A percentile compares a stretch with the other conserved stretches of the same genome.
These are phyloP conservation scores for Basidiobolus meristosporus DNA, from an alignment of 371 early-diverging fungal genomes.

Conservation along the genomic window DNA sequence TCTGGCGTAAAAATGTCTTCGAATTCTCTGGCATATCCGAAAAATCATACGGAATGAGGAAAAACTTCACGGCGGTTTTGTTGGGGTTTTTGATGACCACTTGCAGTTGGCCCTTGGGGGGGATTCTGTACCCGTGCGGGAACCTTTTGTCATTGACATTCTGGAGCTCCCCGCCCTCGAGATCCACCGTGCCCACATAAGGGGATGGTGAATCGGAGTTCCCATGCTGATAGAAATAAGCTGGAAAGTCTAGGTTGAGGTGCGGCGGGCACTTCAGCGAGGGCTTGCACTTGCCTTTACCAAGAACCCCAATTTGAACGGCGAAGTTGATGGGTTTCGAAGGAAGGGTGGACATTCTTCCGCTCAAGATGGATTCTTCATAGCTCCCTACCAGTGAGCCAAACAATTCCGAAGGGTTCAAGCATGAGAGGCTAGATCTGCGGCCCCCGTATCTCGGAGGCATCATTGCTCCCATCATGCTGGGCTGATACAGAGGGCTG, in stretches of 20 bases:
- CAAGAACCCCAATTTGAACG: slow-evolving; percentile 55
- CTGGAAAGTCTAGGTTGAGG: slow-evolving; percentile 41
- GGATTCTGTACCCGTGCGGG: slow-evolving; percentile 44
- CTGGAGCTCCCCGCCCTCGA: slow-evolving; percentile 17
- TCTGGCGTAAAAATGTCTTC: slow-evolving; percentile 69
- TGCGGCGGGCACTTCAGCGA: slow-evolving; percentile 47
- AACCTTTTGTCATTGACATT: no score
- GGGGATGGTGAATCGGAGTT: slow-evolving; percentile 28
- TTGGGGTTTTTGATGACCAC: slow-evolving; percentile 66
- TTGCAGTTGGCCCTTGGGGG: slow-evolving; percentile 61
- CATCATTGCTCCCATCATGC: neutral
- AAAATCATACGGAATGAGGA: slow-evolving; percentile 65
- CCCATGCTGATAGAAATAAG: slow-evolving; percentile 46
- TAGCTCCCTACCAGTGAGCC: slow-evolving; percentile 59
- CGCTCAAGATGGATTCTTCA: slow-evolving; percentile 59
- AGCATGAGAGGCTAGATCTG: neutral
- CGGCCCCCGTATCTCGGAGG: neutral
- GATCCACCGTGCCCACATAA: slow-evolving; percentile 39
- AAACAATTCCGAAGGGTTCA: no score
- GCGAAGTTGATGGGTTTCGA: slow-evolving; percentile 52
- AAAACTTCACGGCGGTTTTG: slow-evolving; percentile 60
- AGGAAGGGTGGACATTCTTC: slow-evolving; percentile 62
- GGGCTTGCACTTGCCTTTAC: slow-evolving; percentile 27
- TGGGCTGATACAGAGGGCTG: neutral
- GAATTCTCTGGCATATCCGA: slow-evolving; percentile 47